These are phyloP conservation scores for Cylindricascospora bacillispora DNA, from an alignment of 1,139 yeast genomes.

Conservation along the genomic window DNA sequence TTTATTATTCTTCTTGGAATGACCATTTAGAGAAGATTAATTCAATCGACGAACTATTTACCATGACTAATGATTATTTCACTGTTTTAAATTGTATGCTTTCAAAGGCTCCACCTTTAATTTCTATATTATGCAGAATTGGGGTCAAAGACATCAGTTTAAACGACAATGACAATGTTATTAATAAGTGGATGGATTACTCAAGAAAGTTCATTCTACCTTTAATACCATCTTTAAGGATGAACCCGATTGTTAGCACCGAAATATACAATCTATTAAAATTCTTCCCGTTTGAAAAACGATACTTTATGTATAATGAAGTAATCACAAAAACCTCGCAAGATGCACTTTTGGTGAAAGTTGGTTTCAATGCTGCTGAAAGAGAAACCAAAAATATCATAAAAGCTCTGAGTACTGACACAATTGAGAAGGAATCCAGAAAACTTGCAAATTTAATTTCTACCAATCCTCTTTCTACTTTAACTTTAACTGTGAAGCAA, in stretches of 20 bases:
- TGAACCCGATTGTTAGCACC: conserved; percentile 51
- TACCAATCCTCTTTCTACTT: conserved; percentile 73
- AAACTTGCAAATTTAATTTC: conserved; percentile 65
- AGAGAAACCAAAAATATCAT: conserved; percentile 71
- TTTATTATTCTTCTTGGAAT: conserved; percentile 45
- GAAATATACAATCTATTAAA: conserved; percentile 47
- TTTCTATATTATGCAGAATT: conserved; percentile 52
- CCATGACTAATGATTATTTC: conserved; percentile 37
- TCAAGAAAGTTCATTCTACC: conserved; percentile 61
- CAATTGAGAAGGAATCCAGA: conserved; percentile 65
- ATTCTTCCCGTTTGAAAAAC: conserved; percentile 43
- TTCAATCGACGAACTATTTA: conserved; percentile 35
- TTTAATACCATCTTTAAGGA: conserved; percentile 44
- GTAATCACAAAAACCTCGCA: conserved; percentile 45
- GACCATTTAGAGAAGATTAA: conserved; percentile 29
- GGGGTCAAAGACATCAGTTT: conserved; percentile 31
- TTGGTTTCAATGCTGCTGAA: conserved; percentile 59
- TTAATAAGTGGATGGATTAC: conserved; percentile 41
- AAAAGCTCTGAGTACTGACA: conserved; percentile 80
- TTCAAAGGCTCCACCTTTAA: conserved; percentile 33
- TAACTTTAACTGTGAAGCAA: conserved; percentile 49
- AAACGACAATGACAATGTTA: conserved; percentile 11
- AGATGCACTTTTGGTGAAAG: conserved; percentile 44
- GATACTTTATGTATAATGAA: conserved; percentile 81
- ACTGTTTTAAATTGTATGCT: conserved; percentile 46